Evolutionary conservation across 805 yeast species (phyloP), one percentile per base, ranked within the genome.

Genomic region (Lipomyces kockii): DNA sequence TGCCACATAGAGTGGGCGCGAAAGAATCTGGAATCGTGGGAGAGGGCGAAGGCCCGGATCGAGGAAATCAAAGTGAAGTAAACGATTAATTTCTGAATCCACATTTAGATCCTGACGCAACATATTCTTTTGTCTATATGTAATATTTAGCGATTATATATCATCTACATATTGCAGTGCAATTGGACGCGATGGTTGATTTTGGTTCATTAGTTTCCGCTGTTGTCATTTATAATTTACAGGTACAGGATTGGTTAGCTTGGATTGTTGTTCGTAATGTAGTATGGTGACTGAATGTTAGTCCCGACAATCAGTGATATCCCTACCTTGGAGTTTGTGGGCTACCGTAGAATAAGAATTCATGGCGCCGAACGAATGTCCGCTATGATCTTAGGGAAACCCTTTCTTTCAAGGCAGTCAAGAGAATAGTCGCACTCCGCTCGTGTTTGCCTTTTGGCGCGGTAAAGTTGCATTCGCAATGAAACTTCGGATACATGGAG

Each of bases 11-110:
- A 84, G 64, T 88, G 92, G 92, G 89, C 90, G 4, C 82, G 81
- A 73, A 86, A 86, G 78, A 88, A 88, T 74, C 77, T 86, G 55
- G 90, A 87, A 71, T 81, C 84, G 49, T 88, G 91, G 91, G 86
- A 85, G 67, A 90, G 86, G 66, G 85, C 88, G n/a, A 78, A 82
- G 64, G 70, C 63, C 25, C 66, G 69, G 34, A 72, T 69, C 17
- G 72, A 72, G 12, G 67, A 71, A 60, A 72, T 72, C 61, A 68
- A 63, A 49, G 65, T 68, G 32, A 63, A 60, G 57, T 68, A 58
- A 46, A 29, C 12, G 20, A 14, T 8, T 17, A 20, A 37, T 29
- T 9, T 37, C 59, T 51, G 52, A 53, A 17, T 8, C 29, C 20
- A 14, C 52, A 5, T 17, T 12, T 6, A 20, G 25, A 25, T n/a